Conservation (phyloP, 2,329 filamentous ascomycete genomes). For the Macrophomina phaseolina region DNA sequence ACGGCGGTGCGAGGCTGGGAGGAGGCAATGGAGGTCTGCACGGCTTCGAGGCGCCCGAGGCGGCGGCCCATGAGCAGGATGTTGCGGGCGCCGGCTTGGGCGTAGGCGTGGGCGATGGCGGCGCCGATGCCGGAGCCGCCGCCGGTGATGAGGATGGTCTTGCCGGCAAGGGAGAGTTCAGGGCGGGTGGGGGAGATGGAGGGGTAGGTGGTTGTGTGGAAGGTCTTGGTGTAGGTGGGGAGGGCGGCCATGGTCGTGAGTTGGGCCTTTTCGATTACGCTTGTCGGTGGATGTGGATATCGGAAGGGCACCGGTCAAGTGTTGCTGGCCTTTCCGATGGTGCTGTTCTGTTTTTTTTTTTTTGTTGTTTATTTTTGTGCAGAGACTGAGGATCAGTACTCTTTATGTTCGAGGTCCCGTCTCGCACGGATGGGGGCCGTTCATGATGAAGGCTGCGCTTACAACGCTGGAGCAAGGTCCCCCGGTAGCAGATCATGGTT, state of each 20-base stretch:
- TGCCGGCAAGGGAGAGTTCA: conserved; percentile 32
- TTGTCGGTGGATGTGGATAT: too few species aligned
- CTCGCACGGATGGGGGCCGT: too few species aligned
- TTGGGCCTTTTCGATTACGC: neutral
- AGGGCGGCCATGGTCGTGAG: neutral
- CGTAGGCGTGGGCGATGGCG: conserved; percentile 51
- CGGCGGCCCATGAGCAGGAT: conserved; percentile 54
- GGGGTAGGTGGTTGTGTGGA: conserved; percentile 33
- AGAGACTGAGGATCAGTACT: too few species aligned
- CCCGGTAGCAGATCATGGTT: too few species aligned
- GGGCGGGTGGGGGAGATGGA: conserved; percentile 31
- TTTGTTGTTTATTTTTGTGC: too few species aligned
- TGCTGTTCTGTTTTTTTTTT: too few species aligned
- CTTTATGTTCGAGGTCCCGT: too few species aligned
- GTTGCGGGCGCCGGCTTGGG: conserved; percentile 50
- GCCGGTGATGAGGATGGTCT: conserved; percentile 46
- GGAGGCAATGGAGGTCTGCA: conserved; percentile 15
- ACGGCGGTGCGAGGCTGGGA: conserved; percentile 28
- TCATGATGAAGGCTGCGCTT: too few species aligned
- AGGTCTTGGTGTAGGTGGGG: conserved; percentile 20
- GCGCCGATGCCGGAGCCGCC: conserved; percentile 55
- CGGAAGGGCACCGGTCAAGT: too few species aligned
- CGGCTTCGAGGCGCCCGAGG: conserved; percentile 40
- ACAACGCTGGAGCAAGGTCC: too few species aligned
- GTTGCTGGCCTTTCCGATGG: too few species aligned